Percentiles rank a stretch among this genome's conserved stretches.
Evolutionary conservation across 164 flowering plant species (phyloP).

Genomic region (Liriodendron chinense): DNA sequence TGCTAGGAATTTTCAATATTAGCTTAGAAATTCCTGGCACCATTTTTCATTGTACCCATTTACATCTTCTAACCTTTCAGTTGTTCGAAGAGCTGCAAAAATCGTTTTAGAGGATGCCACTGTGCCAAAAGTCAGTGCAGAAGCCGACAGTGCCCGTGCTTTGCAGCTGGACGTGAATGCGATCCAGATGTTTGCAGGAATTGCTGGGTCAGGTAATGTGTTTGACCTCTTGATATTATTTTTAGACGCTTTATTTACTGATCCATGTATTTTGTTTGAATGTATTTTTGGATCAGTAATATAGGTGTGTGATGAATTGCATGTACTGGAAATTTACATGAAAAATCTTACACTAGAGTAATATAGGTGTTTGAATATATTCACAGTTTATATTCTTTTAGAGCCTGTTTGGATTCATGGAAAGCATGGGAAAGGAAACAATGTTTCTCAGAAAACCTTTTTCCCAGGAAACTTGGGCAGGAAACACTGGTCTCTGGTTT

Average conservation of each 20-base stretch:
- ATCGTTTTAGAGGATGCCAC: slow-evolving; percentile 94
- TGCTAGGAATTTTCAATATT: not conserved
- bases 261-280: not conserved
- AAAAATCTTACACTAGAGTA: too few species aligned
- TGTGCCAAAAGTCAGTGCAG: slow-evolving; percentile 99
- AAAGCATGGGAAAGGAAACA: too few species aligned
- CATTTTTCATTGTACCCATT: not conserved
- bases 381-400: too few species aligned
- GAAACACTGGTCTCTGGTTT: too few species aligned
- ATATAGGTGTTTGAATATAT: too few species aligned
- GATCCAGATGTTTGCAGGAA: slow-evolving; percentile 99
- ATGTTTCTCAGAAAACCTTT: too few species aligned
- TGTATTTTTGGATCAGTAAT: not conserved
- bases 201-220: slow-evolving; percentile 94
- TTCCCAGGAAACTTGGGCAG: too few species aligned
- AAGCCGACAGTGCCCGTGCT: slow-evolving; percentile 98
- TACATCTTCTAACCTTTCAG: slow-evolving; percentile 30
- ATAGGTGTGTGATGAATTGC: not conserved
- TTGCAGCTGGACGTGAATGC: slow-evolving; percentile 98
- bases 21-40: not conserved
- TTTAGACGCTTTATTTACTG: not conserved
- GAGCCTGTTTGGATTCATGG: too few species aligned
- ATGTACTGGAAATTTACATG: too few species aligned
- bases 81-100: slow-evolving; percentile 96
- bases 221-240: slow-evolving; percentile 4